phyloP scores from a whole-genome alignment of 106 monocot genomes.

The Gastrodia elata region DNA sequence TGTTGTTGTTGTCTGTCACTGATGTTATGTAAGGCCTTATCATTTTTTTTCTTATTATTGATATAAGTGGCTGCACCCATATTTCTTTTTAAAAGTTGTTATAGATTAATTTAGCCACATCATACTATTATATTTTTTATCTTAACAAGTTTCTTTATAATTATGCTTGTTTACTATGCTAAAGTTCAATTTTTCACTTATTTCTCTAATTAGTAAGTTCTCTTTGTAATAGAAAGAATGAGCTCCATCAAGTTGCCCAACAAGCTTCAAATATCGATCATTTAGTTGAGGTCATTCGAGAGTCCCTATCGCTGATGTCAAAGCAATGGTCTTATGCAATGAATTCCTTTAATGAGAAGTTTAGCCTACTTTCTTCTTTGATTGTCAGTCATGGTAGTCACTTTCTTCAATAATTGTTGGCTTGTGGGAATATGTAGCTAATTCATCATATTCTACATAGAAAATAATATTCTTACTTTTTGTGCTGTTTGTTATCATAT shows the following conservation, averaged over 20 bases:
- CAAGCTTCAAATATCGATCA: conserved; percentile 95
- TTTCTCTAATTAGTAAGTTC: background rate
- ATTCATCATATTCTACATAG: background rate
- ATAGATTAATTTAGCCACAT: background rate
- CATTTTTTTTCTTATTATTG: too few species aligned
- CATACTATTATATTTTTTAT: background rate
- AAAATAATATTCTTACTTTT: background rate
- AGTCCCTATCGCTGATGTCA: conserved; percentile 69
- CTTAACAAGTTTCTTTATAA: background rate
- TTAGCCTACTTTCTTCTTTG: conserved; percentile 52
- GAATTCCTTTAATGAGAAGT: conserved; percentile 74
- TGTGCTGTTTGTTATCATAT: background rate
- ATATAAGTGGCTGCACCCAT: too few species aligned
- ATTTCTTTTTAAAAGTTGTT: too few species aligned
- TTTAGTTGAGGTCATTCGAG: conserved; percentile 73
- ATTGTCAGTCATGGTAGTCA: conserved; percentile 64
- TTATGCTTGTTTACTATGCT: background rate
- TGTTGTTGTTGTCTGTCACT: too few species aligned
- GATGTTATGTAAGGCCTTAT: too few species aligned
- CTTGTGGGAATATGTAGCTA: background rate
- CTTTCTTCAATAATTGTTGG: background rate
- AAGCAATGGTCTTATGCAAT: conserved; percentile 90
- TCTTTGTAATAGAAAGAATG: conserved; percentile 48
- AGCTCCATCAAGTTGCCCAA: conserved; percentile 86
- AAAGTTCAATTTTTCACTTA: background rate